phyloP scores from a whole-genome alignment of 108 stramenopile species.

The Cyclotella sp. region DNA sequence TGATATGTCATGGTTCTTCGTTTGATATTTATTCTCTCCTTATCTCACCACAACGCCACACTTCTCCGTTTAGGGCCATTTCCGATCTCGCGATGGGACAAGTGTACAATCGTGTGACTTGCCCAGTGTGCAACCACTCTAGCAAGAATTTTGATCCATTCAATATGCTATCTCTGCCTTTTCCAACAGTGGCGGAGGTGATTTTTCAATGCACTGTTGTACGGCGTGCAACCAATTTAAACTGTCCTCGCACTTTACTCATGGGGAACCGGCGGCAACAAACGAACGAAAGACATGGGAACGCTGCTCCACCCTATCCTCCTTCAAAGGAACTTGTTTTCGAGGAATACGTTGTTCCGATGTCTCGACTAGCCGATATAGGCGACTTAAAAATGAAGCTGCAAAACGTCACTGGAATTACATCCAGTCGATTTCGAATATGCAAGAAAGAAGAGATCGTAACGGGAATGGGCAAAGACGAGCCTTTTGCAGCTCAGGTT shows the following conservation, averaged over 20 bases:
- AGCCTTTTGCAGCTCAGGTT: conserved; percentile 38
- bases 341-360: conserved; percentile 80
- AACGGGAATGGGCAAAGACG: conserved; percentile 45
- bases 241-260: conserved; percentile 69
- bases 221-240: conserved; percentile 75
- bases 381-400: conserved; percentile 81
- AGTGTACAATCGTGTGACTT: conserved; percentile 83
- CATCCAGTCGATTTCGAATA: conserved; percentile 55
- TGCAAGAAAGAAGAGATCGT: conserved; percentile 69
- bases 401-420: conserved; percentile 82
- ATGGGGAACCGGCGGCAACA: conserved; percentile 11
- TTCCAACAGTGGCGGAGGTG: conserved; percentile 90
- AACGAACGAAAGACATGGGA: conserved; percentile 9
- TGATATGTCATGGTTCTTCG: too few species aligned
- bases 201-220: conserved; percentile 79
- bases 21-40: too few species aligned
- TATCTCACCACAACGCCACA: too few species aligned
- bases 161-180: conserved; percentile 89
- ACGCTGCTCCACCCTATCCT: conserved; percentile 31
- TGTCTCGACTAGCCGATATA: conserved; percentile 85
- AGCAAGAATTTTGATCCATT: conserved; percentile 95
- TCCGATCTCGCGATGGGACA: conserved; percentile 89
- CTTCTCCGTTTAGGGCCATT: conserved; percentile 42
- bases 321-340: conserved; percentile 73
- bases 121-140: conserved; percentile 77